Conservation (phyloP, 257 asterid species). For the Plectranthus barbatus region DNA sequence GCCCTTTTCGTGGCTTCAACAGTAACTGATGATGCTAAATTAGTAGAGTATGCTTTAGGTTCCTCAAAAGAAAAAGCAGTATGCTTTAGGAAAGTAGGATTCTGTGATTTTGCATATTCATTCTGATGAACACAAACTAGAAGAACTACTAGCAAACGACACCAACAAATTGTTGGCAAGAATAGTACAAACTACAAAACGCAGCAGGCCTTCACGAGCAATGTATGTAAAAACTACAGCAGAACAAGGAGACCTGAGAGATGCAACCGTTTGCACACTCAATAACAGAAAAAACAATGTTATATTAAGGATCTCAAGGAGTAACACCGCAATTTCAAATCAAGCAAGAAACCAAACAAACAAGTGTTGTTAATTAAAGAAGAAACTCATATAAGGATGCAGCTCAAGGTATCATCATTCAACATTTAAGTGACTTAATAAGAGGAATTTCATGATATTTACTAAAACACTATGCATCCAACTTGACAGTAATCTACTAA, state of each 20-base stretch:
- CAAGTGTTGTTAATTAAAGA: background rate
- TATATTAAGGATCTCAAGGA: background rate
- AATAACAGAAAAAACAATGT: background rate
- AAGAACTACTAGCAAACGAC: background rate
- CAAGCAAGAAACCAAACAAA: background rate
- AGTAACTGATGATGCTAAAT: background rate
- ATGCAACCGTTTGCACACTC: background rate
- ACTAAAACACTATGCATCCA: background rate
- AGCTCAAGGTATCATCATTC: background rate
- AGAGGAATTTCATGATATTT: background rate
- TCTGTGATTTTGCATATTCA: background rate
- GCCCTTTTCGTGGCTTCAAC: too few species aligned
- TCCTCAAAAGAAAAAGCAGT: too few species aligned
- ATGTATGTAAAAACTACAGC: background rate
- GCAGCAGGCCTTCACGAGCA: background rate
- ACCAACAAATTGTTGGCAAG: too few species aligned
- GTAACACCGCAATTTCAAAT: background rate
- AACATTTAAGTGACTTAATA: background rate
- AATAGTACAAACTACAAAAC: background rate
- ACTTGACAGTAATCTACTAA: background rate
- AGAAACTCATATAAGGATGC: background rate
- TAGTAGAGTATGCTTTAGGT: too few species aligned
- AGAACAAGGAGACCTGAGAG: background rate
- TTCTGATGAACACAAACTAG: background rate
- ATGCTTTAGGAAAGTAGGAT: background rate